Evolutionary conservation across 176 grass and related monocot species (phyloP).

Genomic region (Dendrocalamus sinicus): DNA sequence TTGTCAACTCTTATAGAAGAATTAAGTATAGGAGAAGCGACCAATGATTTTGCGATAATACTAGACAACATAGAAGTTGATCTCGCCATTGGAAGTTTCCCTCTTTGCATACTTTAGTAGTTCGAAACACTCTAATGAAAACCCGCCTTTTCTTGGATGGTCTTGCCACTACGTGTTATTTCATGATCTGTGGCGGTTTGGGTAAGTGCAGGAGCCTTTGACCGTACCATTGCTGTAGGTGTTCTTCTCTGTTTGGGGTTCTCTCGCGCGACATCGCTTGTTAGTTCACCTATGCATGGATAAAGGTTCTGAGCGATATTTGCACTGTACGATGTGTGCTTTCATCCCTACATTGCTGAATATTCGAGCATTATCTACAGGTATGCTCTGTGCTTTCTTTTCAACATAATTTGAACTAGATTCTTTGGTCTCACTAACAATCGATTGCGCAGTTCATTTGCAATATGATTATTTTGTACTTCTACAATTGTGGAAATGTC

Average conservation of each 20-base stretch:
- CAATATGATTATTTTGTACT: constrained; percentile 36
- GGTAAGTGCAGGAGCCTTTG: constrained; percentile 34
- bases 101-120: constrained; percentile 57
- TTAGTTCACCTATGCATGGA: constrained; percentile 31
- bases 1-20: constrained; percentile 45
- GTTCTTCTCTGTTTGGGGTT: constrained; percentile 54
- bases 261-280: constrained; percentile 29
- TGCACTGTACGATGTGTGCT: not conserved
- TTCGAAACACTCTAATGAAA: constrained; percentile 71
- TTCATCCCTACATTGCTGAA: constrained; percentile 32
- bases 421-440: constrained; percentile 21
- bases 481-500: constrained; percentile 18
- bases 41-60: constrained; percentile 50
- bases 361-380: constrained; percentile 27
- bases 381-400: constrained; percentile 37
- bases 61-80: constrained; percentile 46
- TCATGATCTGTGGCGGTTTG: constrained; percentile 33
- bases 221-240: constrained; percentile 40
- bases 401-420: constrained; percentile 24
- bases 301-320: constrained; percentile 37
- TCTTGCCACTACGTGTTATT: constrained; percentile 39
- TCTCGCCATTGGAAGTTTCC: constrained; percentile 42
- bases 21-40: constrained; percentile 44
- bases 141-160: constrained; percentile 58
- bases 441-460: not conserved